phyloP scores from a whole-genome alignment of 495 filamentous ascomycete genomes.

The Chaetomium cochliodes region DNA sequence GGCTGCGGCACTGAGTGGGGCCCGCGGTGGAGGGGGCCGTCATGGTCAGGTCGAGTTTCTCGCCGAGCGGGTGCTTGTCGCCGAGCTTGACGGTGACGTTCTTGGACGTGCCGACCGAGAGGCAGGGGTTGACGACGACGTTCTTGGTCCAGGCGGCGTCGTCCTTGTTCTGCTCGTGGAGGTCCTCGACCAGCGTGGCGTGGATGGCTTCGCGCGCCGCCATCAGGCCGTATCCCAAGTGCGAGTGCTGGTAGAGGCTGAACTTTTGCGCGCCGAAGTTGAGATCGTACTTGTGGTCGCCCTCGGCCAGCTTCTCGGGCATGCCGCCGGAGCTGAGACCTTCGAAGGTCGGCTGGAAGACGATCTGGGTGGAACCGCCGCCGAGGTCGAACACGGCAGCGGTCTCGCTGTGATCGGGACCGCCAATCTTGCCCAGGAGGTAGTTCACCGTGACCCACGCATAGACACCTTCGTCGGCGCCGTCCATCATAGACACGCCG shows the following conservation, averaged over 20 bases:
- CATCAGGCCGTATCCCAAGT: conserved; percentile 97
- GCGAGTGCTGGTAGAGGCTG: conserved; percentile 96
- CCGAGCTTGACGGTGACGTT: conserved; percentile 66
- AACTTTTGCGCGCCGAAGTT: conserved; percentile 88
- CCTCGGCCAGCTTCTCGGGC: conserved; percentile 79
- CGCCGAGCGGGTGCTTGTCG: conserved; percentile 60
- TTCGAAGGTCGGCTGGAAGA: conserved; percentile 94
- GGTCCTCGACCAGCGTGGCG: conserved; percentile 61
- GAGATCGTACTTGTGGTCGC: conserved; percentile 95
- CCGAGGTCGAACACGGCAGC: conserved; percentile 95
- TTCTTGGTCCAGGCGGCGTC: conserved; percentile 54
- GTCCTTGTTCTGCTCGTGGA: conserved; percentile 52
- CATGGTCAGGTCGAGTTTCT: conserved; percentile 71
- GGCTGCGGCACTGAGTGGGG: conserved; percentile 79
- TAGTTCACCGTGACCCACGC: conserved; percentile 99
- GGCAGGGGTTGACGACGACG: conserved; percentile 84
- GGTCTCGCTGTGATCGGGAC: conserved; percentile 81
- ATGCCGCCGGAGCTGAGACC: conserved; percentile 69
- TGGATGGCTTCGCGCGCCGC: conserved; percentile 84
- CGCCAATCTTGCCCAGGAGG: conserved; percentile 94
- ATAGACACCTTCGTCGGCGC: conserved; percentile 93
- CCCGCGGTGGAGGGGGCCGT: conserved; percentile 73
- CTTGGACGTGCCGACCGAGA: conserved; percentile 72
- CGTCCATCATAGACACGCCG: conserved; percentile 94
- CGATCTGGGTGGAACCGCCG: conserved; percentile 95